phyloP scores from a whole-genome alignment of 2,329 filamentous ascomycete genomes.

The Mycocentrospora acerina region DNA sequence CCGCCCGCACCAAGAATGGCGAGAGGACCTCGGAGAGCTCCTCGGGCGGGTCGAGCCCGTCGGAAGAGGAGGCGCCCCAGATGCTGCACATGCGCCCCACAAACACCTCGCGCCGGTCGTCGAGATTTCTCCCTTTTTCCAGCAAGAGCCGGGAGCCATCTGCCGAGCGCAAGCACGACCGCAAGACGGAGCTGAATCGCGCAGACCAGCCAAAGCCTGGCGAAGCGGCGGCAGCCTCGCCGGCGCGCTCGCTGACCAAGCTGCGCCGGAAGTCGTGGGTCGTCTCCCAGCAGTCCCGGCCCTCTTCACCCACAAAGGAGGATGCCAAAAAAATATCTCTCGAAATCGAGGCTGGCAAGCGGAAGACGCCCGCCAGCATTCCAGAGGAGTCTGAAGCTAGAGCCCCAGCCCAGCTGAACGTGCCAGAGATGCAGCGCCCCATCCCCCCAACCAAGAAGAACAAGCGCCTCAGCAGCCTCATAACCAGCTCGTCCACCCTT shows the following conservation, averaged over 20 bases:
- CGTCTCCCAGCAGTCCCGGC: constrained; percentile 20
- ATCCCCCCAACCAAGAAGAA: constrained; percentile 36
- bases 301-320: constrained; percentile 19
- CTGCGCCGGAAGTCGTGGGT: constrained; percentile 42
- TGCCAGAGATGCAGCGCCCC: constrained; percentile 20
- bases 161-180: constrained; percentile 30
- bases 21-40: constrained; percentile 43
- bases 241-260: constrained; percentile 34
- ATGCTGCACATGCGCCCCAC: constrained; percentile 34
- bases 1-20: constrained; percentile 25
- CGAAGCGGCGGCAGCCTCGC: constrained; percentile 25
- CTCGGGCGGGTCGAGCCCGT: constrained; percentile 49
- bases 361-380: constrained; percentile 33
- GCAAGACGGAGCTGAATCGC: constrained; percentile 27
- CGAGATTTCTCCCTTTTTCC: constrained; percentile 38
- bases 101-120: constrained; percentile 36
- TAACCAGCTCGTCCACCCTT: constrained; percentile 37
- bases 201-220: constrained; percentile 26
- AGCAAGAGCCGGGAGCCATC: constrained; percentile 38
- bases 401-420: constrained; percentile 19
- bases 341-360: constrained; percentile 23
- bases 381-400: constrained; percentile 30
- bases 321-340: constrained; percentile 18
- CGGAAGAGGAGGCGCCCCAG: constrained; percentile 38
- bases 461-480: constrained; percentile 38